Evolutionary conservation across 805 yeast species (phyloP), one percentile per base, ranked within the genome.

Genomic region (Cyberlindnera suaveolens): DNA sequence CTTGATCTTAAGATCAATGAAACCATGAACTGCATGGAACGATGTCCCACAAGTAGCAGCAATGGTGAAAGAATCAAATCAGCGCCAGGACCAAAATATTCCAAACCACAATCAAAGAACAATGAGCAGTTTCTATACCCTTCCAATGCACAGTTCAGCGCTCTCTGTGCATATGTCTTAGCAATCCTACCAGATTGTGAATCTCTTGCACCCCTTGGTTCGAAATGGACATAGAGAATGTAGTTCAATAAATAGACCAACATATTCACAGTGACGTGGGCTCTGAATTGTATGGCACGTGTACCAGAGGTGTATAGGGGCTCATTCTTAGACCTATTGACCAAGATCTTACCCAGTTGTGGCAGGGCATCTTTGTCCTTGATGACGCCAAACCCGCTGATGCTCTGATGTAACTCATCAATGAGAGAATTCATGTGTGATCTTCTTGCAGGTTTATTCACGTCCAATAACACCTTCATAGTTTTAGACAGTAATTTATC

Each of bases 1-100:
- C 68, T 63, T 3, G 71, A 65, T 54, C 82, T 66, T 40, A 77
- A 52, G 20, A 77, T 70, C 51, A 77, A 56, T 35, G 80, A 75
- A n/a, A 77, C 76, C 60, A 77, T 64, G 50, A 77, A 77, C 49
- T 77, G 80, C 53, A 74, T 67, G 5, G 81, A 72, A 49, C 82
- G 64, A 49, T 77, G 80, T 45, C 79, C 78, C 32, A 74, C 63
- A 40, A 75, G 69, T 53, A 77, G 55, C 53, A 77, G 63, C 48
- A 66, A 67, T 11, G 81, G 82, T 19, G 74, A 65, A 13, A 74
- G 48, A 7, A 75, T 57, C 43, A 77, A 63, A 47, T 76, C 79
- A 6, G 73, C 65, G 20, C 71, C 70, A 20, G 69, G 64, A 2
- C 61, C 62, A 46, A 58, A 58, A 42, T 54, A 57, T 9, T 58